A percentile compares a stretch with the other conserved stretches of the same genome.
Conservation (phyloP, 768 basidiomycete species). For the Phaeotremella skinneri region DNA sequence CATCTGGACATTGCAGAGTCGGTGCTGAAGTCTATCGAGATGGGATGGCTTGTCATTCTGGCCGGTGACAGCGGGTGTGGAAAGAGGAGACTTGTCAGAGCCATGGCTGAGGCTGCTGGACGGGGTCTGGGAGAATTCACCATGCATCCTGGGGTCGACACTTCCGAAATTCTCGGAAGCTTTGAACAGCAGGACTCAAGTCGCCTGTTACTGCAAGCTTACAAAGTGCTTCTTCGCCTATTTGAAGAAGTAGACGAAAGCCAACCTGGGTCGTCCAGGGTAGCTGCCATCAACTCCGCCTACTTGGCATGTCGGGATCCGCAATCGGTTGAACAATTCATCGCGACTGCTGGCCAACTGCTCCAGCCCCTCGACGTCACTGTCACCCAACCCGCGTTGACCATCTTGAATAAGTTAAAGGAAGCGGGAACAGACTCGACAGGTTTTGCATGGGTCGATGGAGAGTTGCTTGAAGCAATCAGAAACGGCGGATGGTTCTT, state of each 20-base stretch:
- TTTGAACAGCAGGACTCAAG: slow-evolving; percentile 80
- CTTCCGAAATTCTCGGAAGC: slow-evolving; percentile 87
- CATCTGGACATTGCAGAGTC: slow-evolving; percentile 71
- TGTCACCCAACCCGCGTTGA: slow-evolving; percentile 4
- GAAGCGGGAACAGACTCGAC: slow-evolving; percentile 52
- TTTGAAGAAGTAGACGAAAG: slow-evolving; percentile 6
- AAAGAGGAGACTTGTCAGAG: slow-evolving; percentile 72
- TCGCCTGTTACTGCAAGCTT: slow-evolving; percentile 10
- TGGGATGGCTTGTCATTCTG: slow-evolving; percentile 85
- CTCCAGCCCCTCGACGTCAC: slow-evolving; percentile 1
- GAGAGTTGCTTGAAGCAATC: slow-evolving; percentile 81
- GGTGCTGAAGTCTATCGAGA: slow-evolving; percentile 66
- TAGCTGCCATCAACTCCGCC: background rate
- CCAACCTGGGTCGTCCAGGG: background rate
- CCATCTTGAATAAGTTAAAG: background rate
- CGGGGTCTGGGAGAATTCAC: slow-evolving; percentile 67
- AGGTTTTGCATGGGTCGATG: slow-evolving; percentile 90
- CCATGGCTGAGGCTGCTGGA: slow-evolving; percentile 70
- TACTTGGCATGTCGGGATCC: background rate
- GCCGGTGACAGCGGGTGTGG: slow-evolving; percentile 72
- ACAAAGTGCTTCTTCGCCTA: background rate
- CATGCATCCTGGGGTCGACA: slow-evolving; percentile 83
- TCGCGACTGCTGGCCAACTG: background rate
- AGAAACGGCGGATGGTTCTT: slow-evolving; percentile 84
- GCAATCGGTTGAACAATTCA: background rate